Conservation (phyloP, 2,329 filamentous ascomycete species). For the Colletotrichum gloeosporioides region DNA sequence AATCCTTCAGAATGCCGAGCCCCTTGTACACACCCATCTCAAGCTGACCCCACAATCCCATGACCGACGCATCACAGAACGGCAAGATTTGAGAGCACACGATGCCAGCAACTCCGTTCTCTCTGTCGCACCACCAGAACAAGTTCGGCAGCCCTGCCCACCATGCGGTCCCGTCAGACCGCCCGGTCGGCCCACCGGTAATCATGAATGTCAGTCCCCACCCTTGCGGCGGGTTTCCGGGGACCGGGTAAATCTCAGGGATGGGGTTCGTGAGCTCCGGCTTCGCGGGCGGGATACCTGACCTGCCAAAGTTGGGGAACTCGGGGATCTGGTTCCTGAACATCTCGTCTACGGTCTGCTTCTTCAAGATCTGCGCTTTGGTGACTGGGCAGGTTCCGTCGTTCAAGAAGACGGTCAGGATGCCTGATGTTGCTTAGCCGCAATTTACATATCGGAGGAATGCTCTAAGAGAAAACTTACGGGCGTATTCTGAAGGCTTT, state of each 20-base stretch:
- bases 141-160: conserved; percentile 68
- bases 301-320: conserved; percentile 57
- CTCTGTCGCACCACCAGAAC: conserved; percentile 68
- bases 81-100: conserved; percentile 56
- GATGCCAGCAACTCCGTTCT: conserved; percentile 61
- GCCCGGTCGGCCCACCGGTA: conserved; percentile 52
- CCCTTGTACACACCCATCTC: conserved; percentile 43
- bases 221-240: conserved; percentile 59
- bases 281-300: conserved; percentile 50
- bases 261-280: conserved; percentile 51
- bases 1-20: neutral
- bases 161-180: conserved; percentile 53
- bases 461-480: too few relatives aligned
- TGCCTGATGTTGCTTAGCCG: conserved; percentile 41
- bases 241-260: conserved; percentile 55
- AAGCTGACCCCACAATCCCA: conserved; percentile 43
- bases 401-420: conserved; percentile 68
- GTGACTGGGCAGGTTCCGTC: conserved; percentile 65
- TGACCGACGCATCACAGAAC: conserved; percentile 48
- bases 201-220: conserved; percentile 68
- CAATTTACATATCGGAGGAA: too few relatives aligned
- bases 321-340: conserved; percentile 67
- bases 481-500: conserved; percentile 63
- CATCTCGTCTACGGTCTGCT: conserved; percentile 66
- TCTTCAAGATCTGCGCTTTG: conserved; percentile 56